Evolutionary conservation across 2,329 filamentous ascomycete genomes (phyloP), one percentile per base, ranked within the genome.

Genomic region (Drechslerella coelobrocha): DNA sequence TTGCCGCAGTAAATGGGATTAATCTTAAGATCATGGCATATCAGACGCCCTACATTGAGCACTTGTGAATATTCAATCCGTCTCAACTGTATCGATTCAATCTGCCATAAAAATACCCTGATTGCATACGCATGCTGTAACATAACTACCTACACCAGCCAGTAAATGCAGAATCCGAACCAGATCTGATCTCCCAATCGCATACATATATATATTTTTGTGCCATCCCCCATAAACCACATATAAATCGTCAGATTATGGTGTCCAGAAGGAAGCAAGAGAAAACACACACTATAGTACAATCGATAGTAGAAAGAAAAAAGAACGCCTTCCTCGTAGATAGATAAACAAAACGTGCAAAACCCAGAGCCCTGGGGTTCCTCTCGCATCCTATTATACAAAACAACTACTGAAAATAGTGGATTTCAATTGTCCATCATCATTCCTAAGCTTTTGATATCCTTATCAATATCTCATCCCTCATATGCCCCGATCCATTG

Each of bases 321-420:
- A 55, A 60, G 52, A 68, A 68, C 63, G 63, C 63, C 63, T 37
- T 61, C 63, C 62, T 66, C 61, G 41, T 27, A 66, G 47, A 55
- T 60, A 37, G 6, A 52, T 27, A 45, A 55, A 60, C 6, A 37
- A 53, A 54, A 45, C 26, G 39, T 37, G 41, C 51, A 57, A 57
- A 29, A 34, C 63, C 55, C 63, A 68, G 34, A 61, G 61, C 61
- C 48, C 63, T 55, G 60, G 63, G 61, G 61, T 51, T 51, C 57
- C 43, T 51, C 29, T 51, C 63, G 24, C 52, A 55, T 39, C n/a
- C n/a, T 68, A 68, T 68, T 68, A 56, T 68, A 68, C 63, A 68
- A 43, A 45, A 60, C n/a, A n/a, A n/a, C n/a, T n/a, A n/a, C n/a
- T n/a, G n/a, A n/a, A n/a, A n/a, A n/a, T n/a, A n/a, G n/a, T n/a